Conservation (phyloP, 2,329 filamentous ascomycete species). For the Fusarium paranaense region DNA sequence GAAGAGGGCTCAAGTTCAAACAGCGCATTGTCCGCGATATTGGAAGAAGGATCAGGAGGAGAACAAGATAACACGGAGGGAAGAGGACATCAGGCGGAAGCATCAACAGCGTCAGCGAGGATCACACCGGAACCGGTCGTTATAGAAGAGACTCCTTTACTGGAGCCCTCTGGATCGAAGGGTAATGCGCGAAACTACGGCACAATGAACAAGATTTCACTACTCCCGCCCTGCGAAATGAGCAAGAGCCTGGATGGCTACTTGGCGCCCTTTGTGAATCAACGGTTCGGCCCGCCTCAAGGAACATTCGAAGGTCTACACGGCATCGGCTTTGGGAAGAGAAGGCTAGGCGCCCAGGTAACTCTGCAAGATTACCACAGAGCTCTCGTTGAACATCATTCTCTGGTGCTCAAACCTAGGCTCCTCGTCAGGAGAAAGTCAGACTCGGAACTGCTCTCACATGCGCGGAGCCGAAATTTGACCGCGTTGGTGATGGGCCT, state of each 20-base stretch:
- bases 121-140: background rate
- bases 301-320: background rate
- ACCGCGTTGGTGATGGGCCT: background rate
- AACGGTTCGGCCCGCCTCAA: background rate
- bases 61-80: background rate
- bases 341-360: background rate
- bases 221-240: background rate
- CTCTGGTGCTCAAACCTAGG: background rate
- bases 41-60: slow-evolving; percentile 5
- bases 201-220: background rate
- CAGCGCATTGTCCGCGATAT: background rate
- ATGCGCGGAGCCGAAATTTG: background rate
- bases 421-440: background rate
- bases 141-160: background rate
- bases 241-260: background rate
- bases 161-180: background rate
- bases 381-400: background rate
- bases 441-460: background rate
- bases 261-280: background rate
- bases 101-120: background rate
- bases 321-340: background rate
- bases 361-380: background rate
- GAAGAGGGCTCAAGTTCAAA: background rate
- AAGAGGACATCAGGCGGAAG: background rate
- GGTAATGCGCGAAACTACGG: background rate